Base-by-base conservation (phyloP, 2,329 filamentous ascomycete species). In the Whalleya microplaca region DNA sequence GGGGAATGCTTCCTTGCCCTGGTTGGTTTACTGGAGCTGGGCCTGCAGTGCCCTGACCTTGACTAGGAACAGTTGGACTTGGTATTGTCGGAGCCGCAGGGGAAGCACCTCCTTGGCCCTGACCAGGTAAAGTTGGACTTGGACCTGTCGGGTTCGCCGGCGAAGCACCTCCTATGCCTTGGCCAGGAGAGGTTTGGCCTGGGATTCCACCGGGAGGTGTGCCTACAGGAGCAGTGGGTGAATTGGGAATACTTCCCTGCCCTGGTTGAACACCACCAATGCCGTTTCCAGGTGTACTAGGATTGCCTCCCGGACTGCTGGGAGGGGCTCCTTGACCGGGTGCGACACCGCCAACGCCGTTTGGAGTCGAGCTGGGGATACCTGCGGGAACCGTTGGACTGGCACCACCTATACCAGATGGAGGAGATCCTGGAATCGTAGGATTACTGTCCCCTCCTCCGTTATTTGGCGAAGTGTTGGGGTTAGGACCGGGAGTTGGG, bases 201-300 rank as follows among this genome's bases (percentile, higher is more conserved):
- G 61, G 58, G 16, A 41, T 55, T 37, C 41, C 41, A 20, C 51
- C 45, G 41, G 59, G 41, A 32, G 46, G 55, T n/a, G 56, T 53
- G 23, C 56, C 53, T 12, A 29, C 19, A 12, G 53, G 21, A 41
- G 52, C 48, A 8, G 41, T 47, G 37, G 21, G 27, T 21, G 40
- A 41, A 27, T 50, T 50, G 16, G 51, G 44, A 40, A 50, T 49
- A 32, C 46, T 42, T 8, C 32, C 32, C 10, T 52, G 56, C 6
- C 57, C 53, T 8, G 58, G 51, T 20, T 47, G 45, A 29, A 47
- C 47, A 23, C 55, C 45, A 2, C 45, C 48, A 12, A n/a, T 49
- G 21, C 49, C 46, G 40, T 52, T 53, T n/a, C 52, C 48, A 41
- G 48, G 40, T 16, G 44, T 44, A 1, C 44, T 42, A 32, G 48